These are phyloP conservation scores for Afroboletus lepidellus DNA, from an alignment of 1,284 basidiomycete species.

Conservation along the genomic window DNA sequence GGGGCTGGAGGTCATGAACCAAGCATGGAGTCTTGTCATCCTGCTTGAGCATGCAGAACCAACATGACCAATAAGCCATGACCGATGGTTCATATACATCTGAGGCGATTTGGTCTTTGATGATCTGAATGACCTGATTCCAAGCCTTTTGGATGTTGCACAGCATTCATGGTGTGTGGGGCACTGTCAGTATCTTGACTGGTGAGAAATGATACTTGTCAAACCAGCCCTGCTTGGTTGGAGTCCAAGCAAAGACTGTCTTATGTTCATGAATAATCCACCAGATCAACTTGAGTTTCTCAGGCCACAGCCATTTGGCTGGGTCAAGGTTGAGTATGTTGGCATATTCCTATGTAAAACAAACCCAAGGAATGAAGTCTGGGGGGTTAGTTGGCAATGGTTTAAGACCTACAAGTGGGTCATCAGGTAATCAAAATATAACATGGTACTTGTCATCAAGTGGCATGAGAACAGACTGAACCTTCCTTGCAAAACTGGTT, in stretches of 20 bases:
- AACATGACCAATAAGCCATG: conserved; percentile 37
- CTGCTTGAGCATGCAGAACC: conserved; percentile 33
- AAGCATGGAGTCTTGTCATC: background rate
- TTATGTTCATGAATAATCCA: too few species aligned
- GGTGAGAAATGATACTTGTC: too few species aligned
- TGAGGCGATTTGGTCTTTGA: conserved; percentile 23
- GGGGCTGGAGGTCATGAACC: background rate
- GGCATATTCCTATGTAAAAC: background rate
- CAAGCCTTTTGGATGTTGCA: background rate
- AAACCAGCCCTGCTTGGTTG: background rate
- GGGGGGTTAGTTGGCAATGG: too few species aligned
- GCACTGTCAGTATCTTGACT: conserved; percentile 15
- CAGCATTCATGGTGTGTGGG: conserved; percentile 11
- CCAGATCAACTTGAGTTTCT: conserved; percentile 4
- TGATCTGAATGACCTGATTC: background rate
- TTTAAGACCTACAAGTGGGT: background rate
- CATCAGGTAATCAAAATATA: background rate
- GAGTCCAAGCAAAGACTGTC: background rate
- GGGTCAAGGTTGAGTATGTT: background rate
- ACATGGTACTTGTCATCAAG: too few species aligned
- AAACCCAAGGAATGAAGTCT: background rate
- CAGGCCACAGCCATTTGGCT: background rate
- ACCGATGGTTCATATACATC: conserved; percentile 34
- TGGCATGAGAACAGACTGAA: too few species aligned
- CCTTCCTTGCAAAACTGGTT: too few species aligned